Conservation (phyloP, 1,284 basidiomycete species). For the Boletellus deceptivus region DNA sequence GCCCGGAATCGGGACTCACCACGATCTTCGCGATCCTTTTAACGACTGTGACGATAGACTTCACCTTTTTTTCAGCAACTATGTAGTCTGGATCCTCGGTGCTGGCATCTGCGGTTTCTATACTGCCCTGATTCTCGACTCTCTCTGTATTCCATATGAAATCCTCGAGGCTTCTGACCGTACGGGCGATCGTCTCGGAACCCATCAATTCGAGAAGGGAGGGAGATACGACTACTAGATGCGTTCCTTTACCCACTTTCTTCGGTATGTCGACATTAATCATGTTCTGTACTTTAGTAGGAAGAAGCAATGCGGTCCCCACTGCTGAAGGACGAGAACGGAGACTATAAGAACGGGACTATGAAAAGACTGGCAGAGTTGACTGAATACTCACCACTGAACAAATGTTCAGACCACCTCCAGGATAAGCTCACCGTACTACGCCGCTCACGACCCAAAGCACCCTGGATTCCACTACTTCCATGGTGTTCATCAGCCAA, state of each 20-base stretch:
- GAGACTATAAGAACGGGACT: slow-evolving; percentile 25
- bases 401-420: slow-evolving; percentile 3
- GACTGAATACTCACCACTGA: slow-evolving; percentile 11
- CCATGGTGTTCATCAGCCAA: neutral
- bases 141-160: slow-evolving; percentile 33
- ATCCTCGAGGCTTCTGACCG: slow-evolving; percentile 34
- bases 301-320: slow-evolving; percentile 39
- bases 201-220: slow-evolving; percentile 28
- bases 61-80: slow-evolving; percentile 5
- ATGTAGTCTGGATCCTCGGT: slow-evolving; percentile 20
- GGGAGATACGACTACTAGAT: slow-evolving; percentile 19
- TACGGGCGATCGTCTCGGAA: slow-evolving; percentile 35
- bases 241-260: slow-evolving; percentile 3
- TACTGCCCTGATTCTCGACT: slow-evolving; percentile 37
- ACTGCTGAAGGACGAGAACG: slow-evolving; percentile 14
- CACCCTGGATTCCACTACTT: neutral
- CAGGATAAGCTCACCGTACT: neutral
- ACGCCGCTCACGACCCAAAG: neutral
- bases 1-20: neutral
- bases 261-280: neutral
- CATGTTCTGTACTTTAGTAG: slow-evolving; percentile 15
- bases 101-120: slow-evolving; percentile 37
- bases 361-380: slow-evolving; percentile 33
- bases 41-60: neutral
- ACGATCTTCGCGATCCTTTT: neutral